These are phyloP conservation scores for Excoecaria agallocha DNA, from an alignment of 345 rosid species.

Conservation along the genomic window DNA sequence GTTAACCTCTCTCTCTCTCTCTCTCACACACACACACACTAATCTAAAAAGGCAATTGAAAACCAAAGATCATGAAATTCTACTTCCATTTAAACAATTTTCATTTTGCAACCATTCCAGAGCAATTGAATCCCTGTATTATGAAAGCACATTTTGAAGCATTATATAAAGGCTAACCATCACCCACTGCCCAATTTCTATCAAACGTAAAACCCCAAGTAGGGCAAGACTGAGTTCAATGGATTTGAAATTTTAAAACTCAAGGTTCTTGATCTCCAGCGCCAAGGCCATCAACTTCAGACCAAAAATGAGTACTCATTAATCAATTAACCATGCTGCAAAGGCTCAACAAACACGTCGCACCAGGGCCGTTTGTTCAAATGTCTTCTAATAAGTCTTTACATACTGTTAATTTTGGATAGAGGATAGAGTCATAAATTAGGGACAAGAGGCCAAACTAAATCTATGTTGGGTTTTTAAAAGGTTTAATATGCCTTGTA, in stretches of 20 bases:
- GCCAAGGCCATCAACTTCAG: conserved; percentile 38
- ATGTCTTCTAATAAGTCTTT: background rate
- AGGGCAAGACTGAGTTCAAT: conserved; percentile 37
- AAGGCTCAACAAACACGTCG: conserved; percentile 16
- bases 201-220: conserved; percentile 49
- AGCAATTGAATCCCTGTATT: conserved; percentile 73
- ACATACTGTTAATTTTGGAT: background rate
- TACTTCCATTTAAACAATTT: conserved; percentile 74
- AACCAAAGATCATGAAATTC: conserved; percentile 47
- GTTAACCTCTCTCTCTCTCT: background rate
- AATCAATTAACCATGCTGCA: conserved; percentile 31
- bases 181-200: conserved; percentile 67
- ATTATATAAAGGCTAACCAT: conserved; percentile 59
- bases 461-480: too few species aligned
- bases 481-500: background rate
- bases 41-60: background rate
- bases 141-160: conserved; percentile 73
- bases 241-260: conserved; percentile 40
- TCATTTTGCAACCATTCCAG: conserved; percentile 69
- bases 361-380: background rate
- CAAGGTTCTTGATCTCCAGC: conserved; percentile 41
- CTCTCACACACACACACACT: background rate
- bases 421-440: background rate
- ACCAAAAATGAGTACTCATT: conserved; percentile 45
- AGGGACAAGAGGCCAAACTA: background rate